A percentile compares a stretch with the other conserved stretches of the same genome.
These are phyloP conservation scores for Mycena crocata DNA, from an alignment of 768 basidiomycete species.

Conservation along the genomic window DNA sequence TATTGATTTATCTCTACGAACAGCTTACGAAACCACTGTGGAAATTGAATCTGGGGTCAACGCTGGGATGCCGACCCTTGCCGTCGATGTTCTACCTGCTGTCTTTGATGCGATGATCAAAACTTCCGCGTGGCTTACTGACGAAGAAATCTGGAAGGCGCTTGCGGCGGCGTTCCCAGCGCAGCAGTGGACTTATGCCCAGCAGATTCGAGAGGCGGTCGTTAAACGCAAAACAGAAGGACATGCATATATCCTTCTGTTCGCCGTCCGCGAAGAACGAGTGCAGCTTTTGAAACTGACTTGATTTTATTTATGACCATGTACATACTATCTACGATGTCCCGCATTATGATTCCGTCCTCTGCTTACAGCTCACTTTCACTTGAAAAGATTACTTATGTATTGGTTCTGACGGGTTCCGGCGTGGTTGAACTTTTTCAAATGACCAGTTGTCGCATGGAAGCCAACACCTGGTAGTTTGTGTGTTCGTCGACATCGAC, in stretches of 20 bases:
- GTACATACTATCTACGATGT: no score
- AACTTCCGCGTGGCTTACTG: constrained; percentile 72
- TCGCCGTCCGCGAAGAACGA: constrained; percentile 76
- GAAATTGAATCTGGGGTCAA: constrained; percentile 71
- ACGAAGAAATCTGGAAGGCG: constrained; percentile 81
- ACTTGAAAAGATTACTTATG: no score
- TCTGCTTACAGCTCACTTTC: no score
- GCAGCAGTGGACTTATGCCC: constrained; percentile 69
- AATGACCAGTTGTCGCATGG: no score
- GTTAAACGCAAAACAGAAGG: constrained; percentile 73
- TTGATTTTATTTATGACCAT: constrained; percentile 4
- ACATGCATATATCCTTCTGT: constrained; percentile 70
- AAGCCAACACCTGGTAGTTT: no score
- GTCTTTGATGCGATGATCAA: constrained; percentile 74
- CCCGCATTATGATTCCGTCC: no score
- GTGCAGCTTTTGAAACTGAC: constrained; percentile 66
- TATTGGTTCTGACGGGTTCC: no score
- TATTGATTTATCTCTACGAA: not conserved
- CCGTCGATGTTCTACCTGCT: constrained; percentile 70
- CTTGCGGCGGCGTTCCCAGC: constrained; percentile 67
- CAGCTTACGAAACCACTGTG: constrained; percentile 73
- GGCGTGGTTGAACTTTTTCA: no score
- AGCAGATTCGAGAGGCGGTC: constrained; percentile 75
- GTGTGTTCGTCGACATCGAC: no score
- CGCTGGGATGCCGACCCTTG: constrained; percentile 74